Percentiles rank a stretch among this genome's conserved stretches.
phyloP scores from a whole-genome alignment of 768 basidiomycete species.

The Rhizopogon roseolus region DNA sequence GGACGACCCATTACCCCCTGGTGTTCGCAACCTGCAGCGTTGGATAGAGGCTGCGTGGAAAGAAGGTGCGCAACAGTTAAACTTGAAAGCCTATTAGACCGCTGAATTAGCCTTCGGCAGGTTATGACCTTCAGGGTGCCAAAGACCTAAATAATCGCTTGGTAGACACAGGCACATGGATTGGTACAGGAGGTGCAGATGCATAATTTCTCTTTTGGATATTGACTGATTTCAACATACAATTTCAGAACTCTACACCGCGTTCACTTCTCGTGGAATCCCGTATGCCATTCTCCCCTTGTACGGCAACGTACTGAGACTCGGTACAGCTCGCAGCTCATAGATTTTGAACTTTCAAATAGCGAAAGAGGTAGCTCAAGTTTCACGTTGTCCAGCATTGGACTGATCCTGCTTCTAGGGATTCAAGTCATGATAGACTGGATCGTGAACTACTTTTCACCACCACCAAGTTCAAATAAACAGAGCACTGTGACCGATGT shows the following conservation, averaged over 20 bases:
- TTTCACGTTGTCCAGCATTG: background rate
- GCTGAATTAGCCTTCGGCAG: constrained; percentile 25
- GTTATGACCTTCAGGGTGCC: constrained; percentile 72
- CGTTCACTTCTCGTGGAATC: constrained; percentile 73
- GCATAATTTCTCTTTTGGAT: background rate
- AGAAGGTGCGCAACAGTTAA: constrained; percentile 35
- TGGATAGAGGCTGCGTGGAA: constrained; percentile 86
- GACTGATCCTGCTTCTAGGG: constrained; percentile 24
- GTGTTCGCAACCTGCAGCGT: constrained; percentile 67
- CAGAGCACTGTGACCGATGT: constrained; percentile 45
- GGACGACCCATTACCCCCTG: constrained; percentile 52
- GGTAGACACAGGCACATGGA: constrained; percentile 62
- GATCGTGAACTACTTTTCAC: constrained; percentile 70
- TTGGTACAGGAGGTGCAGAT: constrained; percentile 69
- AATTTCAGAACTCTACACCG: constrained; percentile 66
- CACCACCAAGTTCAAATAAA: constrained; percentile 21
- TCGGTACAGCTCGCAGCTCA: constrained; percentile 45
- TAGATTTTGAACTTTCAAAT: constrained; percentile 57
- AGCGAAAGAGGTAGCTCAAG: constrained; percentile 36
- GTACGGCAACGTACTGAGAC: background rate
- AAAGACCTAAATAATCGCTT: constrained; percentile 48
- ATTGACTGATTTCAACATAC: constrained; percentile 1
- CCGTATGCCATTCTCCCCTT: constrained; percentile 51
- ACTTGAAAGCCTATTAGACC: background rate
- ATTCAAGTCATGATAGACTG: constrained; percentile 56